These are phyloP conservation scores for Acorus calamus DNA, from an alignment of 106 monocot species.

Conservation along the genomic window DNA sequence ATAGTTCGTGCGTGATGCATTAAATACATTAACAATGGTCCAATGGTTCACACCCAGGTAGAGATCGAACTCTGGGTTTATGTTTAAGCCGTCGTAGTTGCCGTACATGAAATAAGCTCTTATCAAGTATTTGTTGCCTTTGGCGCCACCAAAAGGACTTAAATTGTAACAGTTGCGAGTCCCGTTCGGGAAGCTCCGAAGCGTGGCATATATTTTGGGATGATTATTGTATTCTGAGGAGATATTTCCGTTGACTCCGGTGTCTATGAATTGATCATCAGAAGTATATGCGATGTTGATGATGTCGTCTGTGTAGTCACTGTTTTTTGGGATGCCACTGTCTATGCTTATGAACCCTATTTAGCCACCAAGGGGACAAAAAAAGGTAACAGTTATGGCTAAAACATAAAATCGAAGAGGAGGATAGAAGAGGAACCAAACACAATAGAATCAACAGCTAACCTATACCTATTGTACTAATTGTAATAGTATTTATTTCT, in stretches of 20 bases:
- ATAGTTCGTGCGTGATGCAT: neutral
- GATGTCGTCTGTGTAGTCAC: constrained; percentile 6
- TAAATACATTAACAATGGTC: constrained; percentile 2
- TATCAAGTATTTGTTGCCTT: constrained; percentile 5
- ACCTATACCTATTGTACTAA: too few relatives aligned
- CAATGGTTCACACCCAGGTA: constrained; percentile 18
- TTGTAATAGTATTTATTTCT: too few relatives aligned
- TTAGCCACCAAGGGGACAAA: too few relatives aligned
- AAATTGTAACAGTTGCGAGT: constrained; percentile 23
- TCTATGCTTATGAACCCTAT: constrained; percentile 30
- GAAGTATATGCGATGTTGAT: constrained; percentile 10
- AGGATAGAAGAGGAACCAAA: too few relatives aligned
- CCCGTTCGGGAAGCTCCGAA: constrained; percentile 21
- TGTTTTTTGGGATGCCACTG: constrained; percentile 9
- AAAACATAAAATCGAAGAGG: too few relatives aligned
- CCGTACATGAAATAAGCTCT: constrained; percentile 19
- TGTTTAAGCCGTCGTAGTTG: constrained; percentile 16
- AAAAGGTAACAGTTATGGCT: too few relatives aligned
- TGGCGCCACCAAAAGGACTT: neutral
- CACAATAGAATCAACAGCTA: too few relatives aligned
- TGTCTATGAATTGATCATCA: constrained; percentile 14
- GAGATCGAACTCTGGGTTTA: constrained; percentile 16
- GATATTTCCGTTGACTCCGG: constrained; percentile 8
- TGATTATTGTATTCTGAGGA: neutral
- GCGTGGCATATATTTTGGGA: neutral